Conservation (phyloP, 441 rosid genomes). For the Erodium moschatum region DNA sequence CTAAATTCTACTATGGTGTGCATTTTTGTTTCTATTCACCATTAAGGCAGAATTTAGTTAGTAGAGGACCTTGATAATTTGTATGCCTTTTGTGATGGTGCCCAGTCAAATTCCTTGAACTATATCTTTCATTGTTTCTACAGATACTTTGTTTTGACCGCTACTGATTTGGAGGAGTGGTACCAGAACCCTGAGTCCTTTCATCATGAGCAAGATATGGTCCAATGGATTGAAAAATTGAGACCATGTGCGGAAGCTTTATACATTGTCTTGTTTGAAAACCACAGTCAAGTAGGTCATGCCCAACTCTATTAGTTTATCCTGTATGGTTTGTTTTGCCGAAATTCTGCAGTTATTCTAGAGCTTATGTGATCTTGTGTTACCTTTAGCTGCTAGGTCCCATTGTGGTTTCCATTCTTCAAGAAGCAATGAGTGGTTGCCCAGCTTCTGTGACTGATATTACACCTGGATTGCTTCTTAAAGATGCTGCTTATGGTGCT, state of each 20-base stretch:
- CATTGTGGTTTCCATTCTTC: conserved; percentile 84
- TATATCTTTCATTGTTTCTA: conserved; percentile 15
- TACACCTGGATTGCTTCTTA: conserved; percentile 77
- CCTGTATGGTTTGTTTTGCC: no score
- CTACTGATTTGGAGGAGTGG: conserved; percentile 87
- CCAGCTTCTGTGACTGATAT: conserved; percentile 72
- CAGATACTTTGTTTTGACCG: conserved; percentile 92
- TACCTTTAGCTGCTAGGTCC: conserved; percentile 75
- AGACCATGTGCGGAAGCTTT: conserved; percentile 99
- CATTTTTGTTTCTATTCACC: no score
- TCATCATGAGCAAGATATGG: conserved; percentile 98
- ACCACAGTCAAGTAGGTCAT: conserved; percentile 81
- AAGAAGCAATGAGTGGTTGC: conserved; percentile 87
- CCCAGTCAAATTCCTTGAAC: neutral
- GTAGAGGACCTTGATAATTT: no score
- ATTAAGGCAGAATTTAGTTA: no score
- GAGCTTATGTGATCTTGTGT: conserved; percentile 25
- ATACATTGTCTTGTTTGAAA: conserved; percentile 93
- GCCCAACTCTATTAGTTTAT: conserved; percentile 16
- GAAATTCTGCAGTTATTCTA: no score
- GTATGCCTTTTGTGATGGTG: no score
- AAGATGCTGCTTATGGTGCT: conserved; percentile 97
- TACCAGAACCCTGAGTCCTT: conserved; percentile 92
- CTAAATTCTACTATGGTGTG: neutral
- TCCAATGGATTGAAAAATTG: conserved; percentile 96